Percentiles rank a stretch among this genome's conserved stretches.
phyloP scores from a whole-genome alignment of 169 alveolate species.

The Babesia ovis region DNA sequence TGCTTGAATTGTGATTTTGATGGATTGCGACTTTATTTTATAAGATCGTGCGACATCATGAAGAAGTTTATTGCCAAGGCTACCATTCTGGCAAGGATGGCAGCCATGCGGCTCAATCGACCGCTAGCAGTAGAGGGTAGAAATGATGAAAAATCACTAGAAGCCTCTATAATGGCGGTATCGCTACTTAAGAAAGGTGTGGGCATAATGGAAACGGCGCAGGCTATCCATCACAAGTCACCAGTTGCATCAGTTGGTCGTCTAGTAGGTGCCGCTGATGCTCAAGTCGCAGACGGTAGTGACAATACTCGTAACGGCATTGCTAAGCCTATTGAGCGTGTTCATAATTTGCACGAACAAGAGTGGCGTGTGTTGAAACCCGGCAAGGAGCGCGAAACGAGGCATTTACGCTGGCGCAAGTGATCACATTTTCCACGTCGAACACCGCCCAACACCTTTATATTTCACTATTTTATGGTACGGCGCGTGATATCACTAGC shows the following conservation, averaged over 20 bases:
- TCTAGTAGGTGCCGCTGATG: neutral
- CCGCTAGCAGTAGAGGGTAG: slow-evolving; percentile 38
- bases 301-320: neutral
- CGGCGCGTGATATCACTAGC: too few species aligned
- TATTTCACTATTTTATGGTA: neutral
- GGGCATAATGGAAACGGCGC: slow-evolving; percentile 47
- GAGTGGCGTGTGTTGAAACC: slow-evolving; percentile 84
- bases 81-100: slow-evolving; percentile 55
- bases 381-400: slow-evolving; percentile 80
- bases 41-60: slow-evolving; percentile 1
- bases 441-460: neutral
- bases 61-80: slow-evolving; percentile 59
- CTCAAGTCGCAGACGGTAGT: neutral
- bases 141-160: slow-evolving; percentile 43
- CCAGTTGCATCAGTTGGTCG: slow-evolving; percentile 38
- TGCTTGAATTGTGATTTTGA: neutral
- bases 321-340: slow-evolving; percentile 13
- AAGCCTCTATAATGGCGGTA: slow-evolving; percentile 45
- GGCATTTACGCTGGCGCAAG: slow-evolving; percentile 81
- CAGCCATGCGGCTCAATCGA: slow-evolving; percentile 49
- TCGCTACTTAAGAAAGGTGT: slow-evolving; percentile 37
- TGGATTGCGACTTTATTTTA: neutral
- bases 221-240: slow-evolving; percentile 47
- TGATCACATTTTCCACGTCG: neutral
- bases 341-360: slow-evolving; percentile 63